Evolutionary conservation across 163 green algal genomes (phyloP), one percentile per base, ranked within the genome.

Genomic region (Chlorella variabilis): DNA sequence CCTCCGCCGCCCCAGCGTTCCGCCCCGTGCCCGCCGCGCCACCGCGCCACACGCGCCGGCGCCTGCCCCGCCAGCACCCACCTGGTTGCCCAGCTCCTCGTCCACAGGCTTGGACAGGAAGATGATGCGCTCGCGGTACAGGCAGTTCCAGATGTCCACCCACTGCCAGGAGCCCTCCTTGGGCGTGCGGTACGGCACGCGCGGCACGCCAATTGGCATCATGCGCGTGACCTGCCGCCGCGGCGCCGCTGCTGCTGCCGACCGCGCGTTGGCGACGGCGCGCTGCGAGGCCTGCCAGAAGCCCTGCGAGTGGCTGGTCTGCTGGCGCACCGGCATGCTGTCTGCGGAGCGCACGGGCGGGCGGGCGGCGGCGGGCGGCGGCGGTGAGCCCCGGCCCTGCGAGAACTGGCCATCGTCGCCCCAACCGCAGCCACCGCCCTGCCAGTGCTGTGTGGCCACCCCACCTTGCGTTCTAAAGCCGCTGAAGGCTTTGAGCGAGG

Each of bases 71-170:
- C n/a, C 2, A 27, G 8, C 31, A 41, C 54, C 0, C 59, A 71
- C 74, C 69, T 87, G 87, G 87, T 98, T 97, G 71, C 87, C 90
- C 66, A 96, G 89, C 86, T 97, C 91, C 54, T 97, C 94, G 81
- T 96, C 90, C n/a, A 98, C 88, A 4, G 84, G 61, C 65, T 91
- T 93, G 56, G 77, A 84, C 38, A 98, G 86, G 85, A 98, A 98
- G 70, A 98, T 94, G 83, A 98, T 97, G 48, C 95, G 89, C 75
- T 98, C 92, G 8, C 94, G 91, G 79, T 98, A 98, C 85, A 98
- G 79, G 83, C 93, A 95, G 89, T 98, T 98, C 95, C 95, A 98
- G 70, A 98, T 93, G 89, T 98, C 95, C 7, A 98, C 90, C 95
- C 95, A 98, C 86, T 96, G 91, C 93, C 92, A 98, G 31, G 59